Percentiles rank a stretch among this genome's conserved stretches.
phyloP scores from a whole-genome alignment of 1,284 basidiomycete species.

The Papiliotrema nemorosa region DNA sequence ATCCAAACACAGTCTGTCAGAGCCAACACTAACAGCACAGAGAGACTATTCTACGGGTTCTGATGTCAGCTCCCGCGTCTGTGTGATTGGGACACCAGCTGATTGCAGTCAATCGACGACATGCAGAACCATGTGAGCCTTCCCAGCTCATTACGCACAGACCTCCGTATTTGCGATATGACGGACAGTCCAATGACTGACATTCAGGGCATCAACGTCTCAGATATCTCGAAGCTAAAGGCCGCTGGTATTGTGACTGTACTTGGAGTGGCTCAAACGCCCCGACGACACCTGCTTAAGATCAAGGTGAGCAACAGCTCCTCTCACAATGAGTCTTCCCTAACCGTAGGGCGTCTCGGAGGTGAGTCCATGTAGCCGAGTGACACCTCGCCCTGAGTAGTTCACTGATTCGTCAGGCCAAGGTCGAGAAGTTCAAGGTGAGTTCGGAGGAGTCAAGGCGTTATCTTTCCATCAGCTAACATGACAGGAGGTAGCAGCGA shows the following conservation, averaged over 20 bases:
- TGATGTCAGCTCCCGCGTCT: constrained; percentile 3
- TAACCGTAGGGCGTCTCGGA: constrained; percentile 39
- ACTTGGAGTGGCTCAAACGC: constrained; percentile 60
- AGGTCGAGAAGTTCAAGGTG: constrained; percentile 93
- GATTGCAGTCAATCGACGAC: constrained; percentile 79
- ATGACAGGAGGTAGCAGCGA: constrained; percentile 73
- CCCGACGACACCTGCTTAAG: constrained; percentile 77
- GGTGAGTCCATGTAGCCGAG: constrained; percentile 13
- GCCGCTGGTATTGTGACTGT: constrained; percentile 54
- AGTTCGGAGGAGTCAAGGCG: constrained; percentile 10
- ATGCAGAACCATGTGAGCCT: constrained; percentile 73
- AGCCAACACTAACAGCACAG: not conserved
- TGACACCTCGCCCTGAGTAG: constrained; percentile 66
- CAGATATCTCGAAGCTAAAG: constrained; percentile 90
- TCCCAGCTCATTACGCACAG: constrained; percentile 1
- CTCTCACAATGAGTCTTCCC: not conserved
- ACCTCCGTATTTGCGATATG: no score
- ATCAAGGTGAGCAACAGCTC: constrained; percentile 63
- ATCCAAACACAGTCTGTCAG: not conserved
- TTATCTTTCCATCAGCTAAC: not conserved
- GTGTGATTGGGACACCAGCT: constrained; percentile 3
- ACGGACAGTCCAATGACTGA: not conserved
- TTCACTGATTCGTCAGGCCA: constrained; percentile 55
- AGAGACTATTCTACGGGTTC: constrained; percentile 4
- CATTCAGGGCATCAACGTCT: constrained; percentile 80